phyloP scores from a whole-genome alignment of 2,329 filamentous ascomycete species.

The Dothideomycetes sp. region DNA sequence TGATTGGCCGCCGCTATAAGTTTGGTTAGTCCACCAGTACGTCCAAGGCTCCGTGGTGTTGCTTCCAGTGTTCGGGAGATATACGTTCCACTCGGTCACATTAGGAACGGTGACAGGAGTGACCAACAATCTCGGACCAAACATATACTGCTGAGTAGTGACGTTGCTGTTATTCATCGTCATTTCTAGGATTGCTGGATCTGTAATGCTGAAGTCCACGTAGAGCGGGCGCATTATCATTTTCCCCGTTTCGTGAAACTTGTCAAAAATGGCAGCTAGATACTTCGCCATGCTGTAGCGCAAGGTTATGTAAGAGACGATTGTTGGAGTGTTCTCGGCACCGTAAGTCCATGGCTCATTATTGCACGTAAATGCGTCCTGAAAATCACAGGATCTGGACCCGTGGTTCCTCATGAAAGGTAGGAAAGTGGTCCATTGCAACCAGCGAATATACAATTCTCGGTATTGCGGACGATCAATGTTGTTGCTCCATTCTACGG shows the following conservation, averaged over 20 bases:
- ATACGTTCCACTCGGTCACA: constrained; percentile 25
- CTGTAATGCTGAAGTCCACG: constrained; percentile 25
- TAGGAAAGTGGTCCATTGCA: constrained; percentile 21
- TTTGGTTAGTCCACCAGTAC: constrained; percentile 30
- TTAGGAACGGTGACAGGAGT: constrained; percentile 26
- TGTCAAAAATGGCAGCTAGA: constrained; percentile 21
- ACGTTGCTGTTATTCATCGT: constrained; percentile 21
- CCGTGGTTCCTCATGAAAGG: constrained; percentile 23
- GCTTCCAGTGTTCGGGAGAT: constrained; percentile 20
- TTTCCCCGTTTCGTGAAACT: constrained; percentile 21
- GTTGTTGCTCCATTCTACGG: constrained; percentile 23
- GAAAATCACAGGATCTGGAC: constrained; percentile 16
- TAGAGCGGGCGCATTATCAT: constrained; percentile 28
- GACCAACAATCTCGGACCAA: constrained; percentile 25
- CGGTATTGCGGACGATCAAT: constrained; percentile 19
- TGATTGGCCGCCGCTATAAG: constrained; percentile 26
- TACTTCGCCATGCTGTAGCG: constrained; percentile 20
- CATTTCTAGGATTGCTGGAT: constrained; percentile 15
- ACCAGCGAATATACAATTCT: constrained; percentile 21
- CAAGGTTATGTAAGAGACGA: constrained; percentile 19
- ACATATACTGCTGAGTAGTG: constrained; percentile 30
- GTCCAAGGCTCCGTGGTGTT: constrained; percentile 23
- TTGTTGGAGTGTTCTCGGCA: constrained; percentile 17
- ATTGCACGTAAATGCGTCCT: constrained; percentile 25
- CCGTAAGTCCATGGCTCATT: constrained; percentile 24